A percentile compares a stretch with the other conserved stretches of the same genome.
These are phyloP conservation scores for Saccharomycopsis sp. DNA, from an alignment of 805 yeast genomes.

Conservation along the genomic window DNA sequence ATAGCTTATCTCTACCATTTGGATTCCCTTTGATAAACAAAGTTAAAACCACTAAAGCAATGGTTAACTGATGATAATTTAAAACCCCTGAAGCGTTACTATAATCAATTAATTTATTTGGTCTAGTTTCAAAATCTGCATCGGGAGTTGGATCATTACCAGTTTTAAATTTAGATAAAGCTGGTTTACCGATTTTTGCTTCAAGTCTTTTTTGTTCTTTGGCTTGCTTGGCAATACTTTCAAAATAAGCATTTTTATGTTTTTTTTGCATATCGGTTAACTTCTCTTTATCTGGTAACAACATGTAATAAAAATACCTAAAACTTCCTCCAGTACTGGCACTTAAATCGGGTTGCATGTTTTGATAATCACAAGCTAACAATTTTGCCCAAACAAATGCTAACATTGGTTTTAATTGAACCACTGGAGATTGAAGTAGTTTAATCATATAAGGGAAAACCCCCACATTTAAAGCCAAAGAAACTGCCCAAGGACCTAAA, in stretches of 20 bases:
- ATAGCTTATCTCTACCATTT: slow-evolving; percentile 71
- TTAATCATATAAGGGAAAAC: slow-evolving; percentile 92
- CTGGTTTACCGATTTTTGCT: slow-evolving; percentile 15
- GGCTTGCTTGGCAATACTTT: slow-evolving; percentile 17
- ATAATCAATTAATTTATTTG: slow-evolving; percentile 14
- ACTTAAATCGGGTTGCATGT: slow-evolving; percentile 79
- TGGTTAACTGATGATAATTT: slow-evolving; percentile 56
- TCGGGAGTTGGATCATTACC: not conserved
- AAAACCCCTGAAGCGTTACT: slow-evolving; percentile 7
- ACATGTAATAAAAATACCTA: slow-evolving; percentile 59
- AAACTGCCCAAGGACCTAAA: slow-evolving; percentile 96
- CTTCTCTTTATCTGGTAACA: slow-evolving; percentile 34
- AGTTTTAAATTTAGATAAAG: slow-evolving; percentile 9
- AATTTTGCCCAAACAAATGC: slow-evolving; percentile 97
- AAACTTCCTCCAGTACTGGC: slow-evolving; percentile 9
- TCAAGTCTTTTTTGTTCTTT: slow-evolving; percentile 14
- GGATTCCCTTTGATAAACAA: slow-evolving; percentile 74
- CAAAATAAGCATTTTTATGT: slow-evolving; percentile 17
- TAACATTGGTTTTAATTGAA: slow-evolving; percentile 84
- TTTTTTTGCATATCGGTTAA: slow-evolving; percentile 11
- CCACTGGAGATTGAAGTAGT: slow-evolving; percentile 87
- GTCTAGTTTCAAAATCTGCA: slow-evolving; percentile 15
- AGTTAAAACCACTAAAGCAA: slow-evolving; percentile 86
- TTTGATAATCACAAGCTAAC: slow-evolving; percentile 86
- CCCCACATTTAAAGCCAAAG: slow-evolving; percentile 84